Base-by-base conservation (phyloP, 768 basidiomycete species). In the Plicaturopsis crispa region DNA sequence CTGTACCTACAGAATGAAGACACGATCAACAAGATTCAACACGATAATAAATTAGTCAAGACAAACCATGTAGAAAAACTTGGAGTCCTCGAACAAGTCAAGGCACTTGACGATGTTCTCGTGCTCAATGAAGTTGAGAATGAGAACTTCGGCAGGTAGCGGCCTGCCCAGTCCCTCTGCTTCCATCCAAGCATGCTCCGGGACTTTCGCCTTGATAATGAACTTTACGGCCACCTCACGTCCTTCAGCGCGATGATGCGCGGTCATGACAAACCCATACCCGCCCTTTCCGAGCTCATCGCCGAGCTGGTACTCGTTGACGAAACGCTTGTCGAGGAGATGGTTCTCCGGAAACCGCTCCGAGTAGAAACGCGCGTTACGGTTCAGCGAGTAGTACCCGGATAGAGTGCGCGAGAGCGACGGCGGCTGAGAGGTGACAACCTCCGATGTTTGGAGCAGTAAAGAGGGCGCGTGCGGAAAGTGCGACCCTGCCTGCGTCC, bases 181-280 rank as follows among this genome's bases (percentile, higher is more conserved):
- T 36, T 78, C 60, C 61, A 74, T 75, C 67, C 64, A 59, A 5
- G 59, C 60, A 42, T 71, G 68, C 13, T 69, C 69, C 0, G 73
- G 73, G 1, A 80, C 69, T 44, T 77, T 73, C 36, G 66, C 72
- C 59, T 89, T 92, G 64, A 85, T 76, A 53, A 97, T 91, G 57
- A 97, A 96, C 62, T 97, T 97, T 59, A 96, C 85, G 0, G 92
- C 92, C 38, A 92, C 91, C 54, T 91, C 85, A 41, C 65, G 57
- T 0, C 69, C 68, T 33, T 73, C 68, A 21, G 46, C 49, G 11
- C 74, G 76, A 53, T 87, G 76, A 24, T 67, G 61, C 7, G 89
- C 91, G 3, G 84, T 84, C 73, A 94, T 86, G 19, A 97, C 93
- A 55, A 97, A 96, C 2, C 92, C 92, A 54, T 92, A 97, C 13